Percentiles rank a stretch among this genome's conserved stretches.
phyloP scores from a whole-genome alignment of 768 basidiomycete genomes.

The Termitomyces sp. region DNA sequence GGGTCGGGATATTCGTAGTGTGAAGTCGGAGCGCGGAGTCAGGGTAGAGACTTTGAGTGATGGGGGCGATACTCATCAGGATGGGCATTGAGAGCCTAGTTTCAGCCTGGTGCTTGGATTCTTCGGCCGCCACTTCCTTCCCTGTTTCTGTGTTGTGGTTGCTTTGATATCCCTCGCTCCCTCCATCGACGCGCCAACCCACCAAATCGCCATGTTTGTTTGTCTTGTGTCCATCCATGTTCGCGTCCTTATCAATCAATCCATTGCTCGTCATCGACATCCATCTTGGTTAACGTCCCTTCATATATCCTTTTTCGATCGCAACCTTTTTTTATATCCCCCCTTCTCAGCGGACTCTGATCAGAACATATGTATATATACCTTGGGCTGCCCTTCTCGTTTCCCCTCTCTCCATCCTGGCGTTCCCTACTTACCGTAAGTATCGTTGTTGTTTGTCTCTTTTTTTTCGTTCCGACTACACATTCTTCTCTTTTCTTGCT shows the following conservation, averaged over 20 bases:
- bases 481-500: not conserved
- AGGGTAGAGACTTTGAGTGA: slow-evolving; percentile 68
- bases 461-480: slow-evolving; percentile 1
- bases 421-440: slow-evolving; percentile 12
- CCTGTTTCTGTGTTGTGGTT: not conserved
- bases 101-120: slow-evolving; percentile 4
- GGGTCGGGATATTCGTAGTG: slow-evolving; percentile 84
- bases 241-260: not conserved
- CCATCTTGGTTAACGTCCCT: slow-evolving; percentile 8
- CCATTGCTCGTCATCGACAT: not conserved
- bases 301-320: slow-evolving; percentile 2
- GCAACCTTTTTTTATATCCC: slow-evolving; percentile 13
- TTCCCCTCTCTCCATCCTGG: slow-evolving; percentile 1
- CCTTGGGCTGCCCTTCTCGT: slow-evolving; percentile 7
- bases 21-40: slow-evolving; percentile 74
- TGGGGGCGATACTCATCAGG: slow-evolving; percentile 43
- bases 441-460: not conserved
- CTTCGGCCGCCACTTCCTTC: not conserved
- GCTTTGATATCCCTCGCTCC: not conserved
- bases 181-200: not conserved
- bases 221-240: not conserved
- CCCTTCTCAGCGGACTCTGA: slow-evolving; percentile 9
- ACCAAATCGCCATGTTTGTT: not conserved
- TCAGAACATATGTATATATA: slow-evolving; percentile 12
- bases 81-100: slow-evolving; percentile 27